These are phyloP conservation scores for Coemansia sp. DNA, from an alignment of 192 early-diverging fungal genomes.

Conservation along the genomic window DNA sequence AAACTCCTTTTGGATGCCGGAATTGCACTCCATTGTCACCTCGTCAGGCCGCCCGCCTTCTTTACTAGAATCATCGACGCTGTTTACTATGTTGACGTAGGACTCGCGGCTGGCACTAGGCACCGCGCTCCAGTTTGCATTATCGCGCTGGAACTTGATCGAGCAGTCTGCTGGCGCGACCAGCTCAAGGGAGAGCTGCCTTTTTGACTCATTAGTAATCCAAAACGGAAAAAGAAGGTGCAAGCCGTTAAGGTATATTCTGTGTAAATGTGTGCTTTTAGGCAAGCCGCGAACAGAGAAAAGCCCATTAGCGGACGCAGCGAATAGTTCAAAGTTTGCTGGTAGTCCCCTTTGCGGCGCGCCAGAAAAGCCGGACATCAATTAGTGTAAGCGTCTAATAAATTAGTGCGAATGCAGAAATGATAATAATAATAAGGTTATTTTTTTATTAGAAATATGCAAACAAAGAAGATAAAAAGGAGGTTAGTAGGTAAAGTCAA, in stretches of 20 bases:
- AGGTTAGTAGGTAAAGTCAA: background rate
- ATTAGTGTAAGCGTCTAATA: background rate
- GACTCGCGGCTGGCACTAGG: conserved; percentile 16
- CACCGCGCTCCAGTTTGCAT: conserved; percentile 47
- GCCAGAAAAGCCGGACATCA: conserved; percentile 5
- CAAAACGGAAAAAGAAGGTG: conserved; percentile 49
- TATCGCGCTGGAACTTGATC: conserved; percentile 39
- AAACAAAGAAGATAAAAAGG: background rate
- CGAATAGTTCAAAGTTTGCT: conserved; percentile 20
- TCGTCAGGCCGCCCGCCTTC: background rate
- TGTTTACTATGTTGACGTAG: conserved; percentile 22
- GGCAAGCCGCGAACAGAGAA: conserved; percentile 46
- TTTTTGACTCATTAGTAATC: conserved; percentile 26
- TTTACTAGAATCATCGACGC: background rate
- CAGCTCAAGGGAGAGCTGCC: conserved; percentile 15
- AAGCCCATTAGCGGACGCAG: conserved; percentile 19
- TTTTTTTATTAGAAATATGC: too few species aligned
- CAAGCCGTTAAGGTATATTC: conserved; percentile 48
- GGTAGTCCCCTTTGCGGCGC: conserved; percentile 12
- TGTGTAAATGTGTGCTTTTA: conserved; percentile 25
- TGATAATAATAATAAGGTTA: background rate
- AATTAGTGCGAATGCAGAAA: background rate
- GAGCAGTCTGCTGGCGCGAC: background rate
- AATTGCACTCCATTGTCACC: conserved; percentile 29
- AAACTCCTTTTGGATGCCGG: conserved; percentile 55